Conservation (phyloP, 768 basidiomycete genomes). For the Lactifluus subvellereus region DNA sequence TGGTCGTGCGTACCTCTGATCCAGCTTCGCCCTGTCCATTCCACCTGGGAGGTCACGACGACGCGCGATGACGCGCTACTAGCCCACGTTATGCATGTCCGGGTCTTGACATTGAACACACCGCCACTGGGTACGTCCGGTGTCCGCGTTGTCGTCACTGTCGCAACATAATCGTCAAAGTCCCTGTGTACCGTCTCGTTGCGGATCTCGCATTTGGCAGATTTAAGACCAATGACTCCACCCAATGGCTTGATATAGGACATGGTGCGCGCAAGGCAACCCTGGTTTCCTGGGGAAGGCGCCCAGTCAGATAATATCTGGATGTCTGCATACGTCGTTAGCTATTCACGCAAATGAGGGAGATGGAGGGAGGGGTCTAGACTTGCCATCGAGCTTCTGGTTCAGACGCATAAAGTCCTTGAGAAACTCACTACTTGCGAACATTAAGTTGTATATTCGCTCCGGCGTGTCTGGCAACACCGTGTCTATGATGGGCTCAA, state of each 20-base stretch:
- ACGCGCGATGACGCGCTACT: constrained; percentile 69
- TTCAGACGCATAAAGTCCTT: constrained; percentile 89
- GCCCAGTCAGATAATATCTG: constrained; percentile 90
- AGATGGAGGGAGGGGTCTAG: not conserved
- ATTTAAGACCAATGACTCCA: constrained; percentile 84
- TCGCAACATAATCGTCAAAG: constrained; percentile 76
- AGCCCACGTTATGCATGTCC: constrained; percentile 95
- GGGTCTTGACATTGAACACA: constrained; percentile 89
- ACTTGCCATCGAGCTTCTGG: constrained; percentile 82
- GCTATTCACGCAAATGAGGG: not conserved
- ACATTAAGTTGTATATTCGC: constrained; percentile 93
- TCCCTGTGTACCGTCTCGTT: constrained; percentile 81
- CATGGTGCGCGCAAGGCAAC: constrained; percentile 80
- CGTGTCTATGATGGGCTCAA: constrained; percentile 69
- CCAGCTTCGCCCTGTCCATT: constrained; percentile 96
- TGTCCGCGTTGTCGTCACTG: constrained; percentile 83
- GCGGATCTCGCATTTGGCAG: constrained; percentile 91
- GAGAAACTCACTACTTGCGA: constrained; percentile 91
- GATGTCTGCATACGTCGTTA: constrained; percentile 52
- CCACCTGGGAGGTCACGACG: constrained; percentile 84
- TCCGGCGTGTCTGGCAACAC: constrained; percentile 88
- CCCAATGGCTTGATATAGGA: constrained; percentile 94
- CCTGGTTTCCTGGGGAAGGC: constrained; percentile 54
- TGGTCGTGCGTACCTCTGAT: constrained; percentile 67
- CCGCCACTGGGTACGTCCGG: constrained; percentile 94